Evolutionary conservation across 495 filamentous ascomycete genomes (phyloP).

Genomic region (Daldinia caldariorum): DNA sequence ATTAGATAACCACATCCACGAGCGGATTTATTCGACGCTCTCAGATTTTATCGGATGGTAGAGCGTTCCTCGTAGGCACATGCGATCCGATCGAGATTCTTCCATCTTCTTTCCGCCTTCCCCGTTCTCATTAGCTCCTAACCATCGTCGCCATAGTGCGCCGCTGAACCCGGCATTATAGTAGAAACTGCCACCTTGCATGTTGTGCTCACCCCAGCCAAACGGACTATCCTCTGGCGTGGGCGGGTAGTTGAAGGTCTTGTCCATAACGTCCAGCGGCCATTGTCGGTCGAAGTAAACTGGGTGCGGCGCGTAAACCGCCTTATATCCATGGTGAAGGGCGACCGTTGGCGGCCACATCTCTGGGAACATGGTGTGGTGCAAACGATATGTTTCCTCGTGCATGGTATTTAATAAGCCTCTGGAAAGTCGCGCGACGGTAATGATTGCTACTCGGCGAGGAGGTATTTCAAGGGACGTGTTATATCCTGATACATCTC

Average conservation of each 20-base stretch:
- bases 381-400: constrained; percentile 72
- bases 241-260: constrained; percentile 69
- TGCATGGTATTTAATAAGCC: constrained; percentile 83
- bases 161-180: constrained; percentile 59
- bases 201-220: constrained; percentile 62
- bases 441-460: constrained; percentile 80
- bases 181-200: constrained; percentile 59
- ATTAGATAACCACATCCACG: constrained; percentile 16
- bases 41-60: constrained; percentile 79
- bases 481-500: constrained; percentile 82
- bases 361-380: constrained; percentile 84
- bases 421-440: constrained; percentile 74
- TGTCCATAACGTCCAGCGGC: constrained; percentile 74
- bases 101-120: constrained; percentile 55
- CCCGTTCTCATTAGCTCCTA: constrained; percentile 57
- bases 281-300: constrained; percentile 83
- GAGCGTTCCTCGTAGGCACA: constrained; percentile 84
- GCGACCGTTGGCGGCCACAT: constrained; percentile 83
- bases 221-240: constrained; percentile 65
- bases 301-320: constrained; percentile 85
- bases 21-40: constrained; percentile 28
- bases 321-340: constrained; percentile 86
- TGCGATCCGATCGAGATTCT: constrained; percentile 66
- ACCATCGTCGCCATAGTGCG: constrained; percentile 58
- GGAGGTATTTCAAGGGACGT: constrained; percentile 67